Conservation (phyloP, 352 stramenopile species). For the Globisporangium solare region DNA sequence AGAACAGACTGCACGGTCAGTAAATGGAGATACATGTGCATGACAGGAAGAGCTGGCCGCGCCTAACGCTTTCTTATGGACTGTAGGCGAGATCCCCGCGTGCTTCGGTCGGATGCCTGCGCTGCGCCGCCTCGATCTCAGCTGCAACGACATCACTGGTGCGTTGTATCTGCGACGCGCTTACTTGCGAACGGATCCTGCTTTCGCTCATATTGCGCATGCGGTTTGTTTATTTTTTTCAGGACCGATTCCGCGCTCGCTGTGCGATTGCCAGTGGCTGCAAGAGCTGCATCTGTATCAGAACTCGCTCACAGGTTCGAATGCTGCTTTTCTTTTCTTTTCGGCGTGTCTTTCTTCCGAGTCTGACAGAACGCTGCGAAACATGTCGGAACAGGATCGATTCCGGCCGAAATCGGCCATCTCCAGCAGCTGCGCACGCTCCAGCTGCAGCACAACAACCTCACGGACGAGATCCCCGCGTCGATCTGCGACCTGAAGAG, state of each 20-base stretch:
- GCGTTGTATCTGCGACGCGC: not conserved
- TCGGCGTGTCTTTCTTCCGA: too few relatives aligned
- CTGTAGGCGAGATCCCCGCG: slow-evolving; percentile 45
- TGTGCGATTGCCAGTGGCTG: slow-evolving; percentile 51
- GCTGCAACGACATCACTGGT: slow-evolving; percentile 76
- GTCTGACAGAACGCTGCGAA: too few relatives aligned
- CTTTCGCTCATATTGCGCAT: not conserved
- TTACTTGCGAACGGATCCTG: not conserved
- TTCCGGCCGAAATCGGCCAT: slow-evolving; percentile 49
- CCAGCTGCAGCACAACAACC: slow-evolving; percentile 82
- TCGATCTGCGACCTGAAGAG: slow-evolving; percentile 51
- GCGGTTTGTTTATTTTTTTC: not conserved
- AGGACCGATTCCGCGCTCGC: slow-evolving; percentile 38
- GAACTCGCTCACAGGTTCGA: slow-evolving; percentile 68
- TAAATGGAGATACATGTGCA: slow-evolving; percentile 28
- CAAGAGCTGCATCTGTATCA: slow-evolving; percentile 78
- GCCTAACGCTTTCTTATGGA: not conserved
- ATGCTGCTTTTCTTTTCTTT: too few relatives aligned
- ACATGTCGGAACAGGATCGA: slow-evolving; percentile 28
- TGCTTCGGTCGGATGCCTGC: slow-evolving; percentile 43
- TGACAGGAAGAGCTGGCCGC: not conserved
- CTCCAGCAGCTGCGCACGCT: slow-evolving; percentile 63
- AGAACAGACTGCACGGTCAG: slow-evolving; percentile 49
- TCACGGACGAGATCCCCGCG: slow-evolving; percentile 46
- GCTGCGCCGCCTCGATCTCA: slow-evolving; percentile 68